These are phyloP conservation scores for Thinopyrum obtusiflorum DNA, from an alignment of 202 grass and related monocot genomes.

Conservation along the genomic window DNA sequence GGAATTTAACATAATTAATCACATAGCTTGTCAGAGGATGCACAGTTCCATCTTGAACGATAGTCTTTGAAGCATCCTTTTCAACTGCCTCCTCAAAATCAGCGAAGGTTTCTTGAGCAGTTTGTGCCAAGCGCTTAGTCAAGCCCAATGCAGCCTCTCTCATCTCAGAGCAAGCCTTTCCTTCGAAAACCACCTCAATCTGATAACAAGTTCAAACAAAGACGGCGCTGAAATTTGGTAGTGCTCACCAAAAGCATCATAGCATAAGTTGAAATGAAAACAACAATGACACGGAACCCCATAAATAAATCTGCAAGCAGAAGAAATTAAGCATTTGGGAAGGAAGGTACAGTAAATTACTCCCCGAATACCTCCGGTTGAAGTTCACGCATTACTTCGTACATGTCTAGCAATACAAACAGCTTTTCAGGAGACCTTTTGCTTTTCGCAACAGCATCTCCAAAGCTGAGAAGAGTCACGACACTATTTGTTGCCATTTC, in stretches of 20 bases:
- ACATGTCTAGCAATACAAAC: conserved; percentile 94
- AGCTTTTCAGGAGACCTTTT: conserved; percentile 95
- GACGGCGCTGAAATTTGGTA: conserved; percentile 11
- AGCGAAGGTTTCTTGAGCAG: conserved; percentile 81
- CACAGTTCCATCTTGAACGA: conserved; percentile 93
- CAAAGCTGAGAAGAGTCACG: conserved; percentile 79
- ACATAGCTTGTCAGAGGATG: conserved; percentile 98
- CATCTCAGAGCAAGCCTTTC: conserved; percentile 80
- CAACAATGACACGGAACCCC: neutral
- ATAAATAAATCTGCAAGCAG: conserved; percentile 14
- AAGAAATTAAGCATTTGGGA: neutral
- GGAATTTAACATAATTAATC: conserved; percentile 96
- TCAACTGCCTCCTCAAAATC: conserved; percentile 93
- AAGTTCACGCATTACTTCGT: conserved; percentile 94
- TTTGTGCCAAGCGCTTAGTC: conserved; percentile 80
- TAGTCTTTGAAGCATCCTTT: conserved; percentile 93
- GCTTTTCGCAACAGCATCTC: conserved; percentile 88
- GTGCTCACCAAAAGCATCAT: conserved; percentile 13
- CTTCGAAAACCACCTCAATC: conserved; percentile 79
- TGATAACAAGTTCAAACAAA: conserved; percentile 41
- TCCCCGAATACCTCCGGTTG: conserved; percentile 64
- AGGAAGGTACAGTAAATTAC: neutral
- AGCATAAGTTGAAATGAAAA: conserved; percentile 24
- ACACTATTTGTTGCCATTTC: conserved; percentile 75
- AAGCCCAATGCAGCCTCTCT: conserved; percentile 62